Evolutionary conservation across 2,329 filamentous ascomycete genomes (phyloP).

Genomic region (Trichoderma polysporum): DNA sequence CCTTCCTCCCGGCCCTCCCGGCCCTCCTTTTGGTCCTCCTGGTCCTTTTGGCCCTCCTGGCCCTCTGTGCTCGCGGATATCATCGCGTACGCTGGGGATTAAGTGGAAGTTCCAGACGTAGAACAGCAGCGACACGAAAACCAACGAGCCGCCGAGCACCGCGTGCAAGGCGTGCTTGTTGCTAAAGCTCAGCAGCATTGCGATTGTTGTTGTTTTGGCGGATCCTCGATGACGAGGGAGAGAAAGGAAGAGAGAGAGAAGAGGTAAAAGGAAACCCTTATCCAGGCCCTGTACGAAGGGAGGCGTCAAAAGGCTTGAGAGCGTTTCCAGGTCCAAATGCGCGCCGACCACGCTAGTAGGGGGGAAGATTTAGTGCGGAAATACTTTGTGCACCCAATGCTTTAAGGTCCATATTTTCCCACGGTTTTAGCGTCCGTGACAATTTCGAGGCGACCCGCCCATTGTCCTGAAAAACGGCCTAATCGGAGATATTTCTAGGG

Average conservation of each 20-base stretch:
- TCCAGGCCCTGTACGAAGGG: background rate
- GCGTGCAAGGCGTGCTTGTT: slow-evolving; percentile 18
- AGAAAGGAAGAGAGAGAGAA: background rate
- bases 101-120: slow-evolving; percentile 21
- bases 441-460: background rate
- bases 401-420: background rate
- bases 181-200: slow-evolving; percentile 12
- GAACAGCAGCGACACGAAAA: slow-evolving; percentile 15
- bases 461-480: background rate
- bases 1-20: background rate
- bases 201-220: background rate
- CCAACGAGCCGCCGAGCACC: slow-evolving; percentile 8
- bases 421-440: slow-evolving; percentile 1
- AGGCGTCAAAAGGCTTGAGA: background rate
- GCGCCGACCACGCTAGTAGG: background rate
- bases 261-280: background rate
- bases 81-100: slow-evolving; percentile 4
- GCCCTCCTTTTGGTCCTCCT: background rate
- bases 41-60: background rate
- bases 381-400: background rate
- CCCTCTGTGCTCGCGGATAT: background rate
- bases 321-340: background rate
- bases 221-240: background rate
- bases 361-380: background rate
- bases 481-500: background rate